These are phyloP conservation scores for Pseudogymnoascus sp. DNA, from an alignment of 2,329 filamentous ascomycete species.

Conservation along the genomic window DNA sequence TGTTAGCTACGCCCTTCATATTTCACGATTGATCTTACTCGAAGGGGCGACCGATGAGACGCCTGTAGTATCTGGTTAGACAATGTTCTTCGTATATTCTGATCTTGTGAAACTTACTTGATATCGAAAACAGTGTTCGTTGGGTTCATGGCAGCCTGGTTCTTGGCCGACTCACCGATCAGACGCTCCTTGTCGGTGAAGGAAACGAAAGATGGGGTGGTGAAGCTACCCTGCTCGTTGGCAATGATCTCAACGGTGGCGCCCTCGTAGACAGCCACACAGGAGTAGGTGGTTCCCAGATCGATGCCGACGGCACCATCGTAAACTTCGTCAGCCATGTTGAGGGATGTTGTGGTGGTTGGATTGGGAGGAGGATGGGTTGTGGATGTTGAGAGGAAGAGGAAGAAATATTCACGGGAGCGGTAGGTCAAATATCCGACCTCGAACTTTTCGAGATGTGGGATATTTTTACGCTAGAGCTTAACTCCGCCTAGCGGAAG, in stretches of 20 bases:
- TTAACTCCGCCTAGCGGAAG: background rate
- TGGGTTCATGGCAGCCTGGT: conserved; percentile 99
- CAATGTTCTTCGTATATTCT: background rate
- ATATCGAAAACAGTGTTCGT: conserved; percentile 97
- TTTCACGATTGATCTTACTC: conserved; percentile 62
- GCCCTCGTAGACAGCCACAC: conserved; percentile 98
- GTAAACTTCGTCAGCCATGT: conserved; percentile 96
- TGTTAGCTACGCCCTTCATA: too few relatives aligned
- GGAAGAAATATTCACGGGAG: conserved; percentile 8
- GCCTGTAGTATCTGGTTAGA: conserved; percentile 45
- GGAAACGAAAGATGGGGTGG: conserved; percentile 96
- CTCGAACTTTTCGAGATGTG: conserved; percentile 5
- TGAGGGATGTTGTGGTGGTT: conserved; percentile 29
- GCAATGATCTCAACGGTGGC: conserved; percentile 99
- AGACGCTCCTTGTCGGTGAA: conserved; percentile 98
- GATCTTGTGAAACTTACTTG: conserved; percentile 59
- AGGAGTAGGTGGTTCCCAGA: conserved; percentile 99
- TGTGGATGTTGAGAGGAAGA: conserved; percentile 11
- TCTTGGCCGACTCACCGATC: conserved; percentile 99
- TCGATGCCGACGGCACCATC: conserved; percentile 99
- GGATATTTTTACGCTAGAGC: background rate
- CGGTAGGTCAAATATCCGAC: conserved; percentile 5
- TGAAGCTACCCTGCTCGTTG: conserved; percentile 99
- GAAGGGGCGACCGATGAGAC: conserved; percentile 92
- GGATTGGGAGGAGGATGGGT: conserved; percentile 13